Conservation (phyloP, 345 rosid genomes). For the Streptanthus diversifolius region DNA sequence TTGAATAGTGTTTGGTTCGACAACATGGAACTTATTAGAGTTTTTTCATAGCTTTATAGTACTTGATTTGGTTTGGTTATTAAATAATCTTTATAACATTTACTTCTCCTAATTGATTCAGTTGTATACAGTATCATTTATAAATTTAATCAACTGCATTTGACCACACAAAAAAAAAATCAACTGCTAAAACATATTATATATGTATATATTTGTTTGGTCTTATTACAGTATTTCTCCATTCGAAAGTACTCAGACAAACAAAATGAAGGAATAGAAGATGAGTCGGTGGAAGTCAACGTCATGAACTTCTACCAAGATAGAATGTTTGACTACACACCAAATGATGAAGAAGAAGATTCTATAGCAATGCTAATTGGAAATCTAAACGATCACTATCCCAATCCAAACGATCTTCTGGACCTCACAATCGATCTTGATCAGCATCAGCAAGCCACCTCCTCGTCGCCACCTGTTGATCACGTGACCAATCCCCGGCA, state of each 20-base stretch:
- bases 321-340: not conserved
- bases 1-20: not conserved
- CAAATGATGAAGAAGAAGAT: slow-evolving; percentile 54
- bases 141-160: not conserved
- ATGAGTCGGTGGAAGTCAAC: not conserved
- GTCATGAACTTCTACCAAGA: not conserved
- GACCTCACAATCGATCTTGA: slow-evolving; percentile 2
- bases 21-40: not conserved
- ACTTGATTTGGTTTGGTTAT: not conserved
- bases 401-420: slow-evolving; percentile 14
- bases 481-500: not conserved
- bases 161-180: too few relatives aligned
- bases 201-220: not conserved
- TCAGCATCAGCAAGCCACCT: slow-evolving; percentile 16
- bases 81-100: not conserved
- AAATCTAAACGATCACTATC: slow-evolving; percentile 40
- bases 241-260: slow-evolving; percentile 26
- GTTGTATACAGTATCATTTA: not conserved
- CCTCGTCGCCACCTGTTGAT: slow-evolving; percentile 1
- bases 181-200: not conserved
- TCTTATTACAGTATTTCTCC: slow-evolving; percentile 53
- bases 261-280: slow-evolving; percentile 12
- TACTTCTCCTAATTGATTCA: not conserved
- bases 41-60: not conserved
- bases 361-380: slow-evolving; percentile 46